Conservation (phyloP, 352 stramenopile genomes). For the Phytophthora litchii region DNA sequence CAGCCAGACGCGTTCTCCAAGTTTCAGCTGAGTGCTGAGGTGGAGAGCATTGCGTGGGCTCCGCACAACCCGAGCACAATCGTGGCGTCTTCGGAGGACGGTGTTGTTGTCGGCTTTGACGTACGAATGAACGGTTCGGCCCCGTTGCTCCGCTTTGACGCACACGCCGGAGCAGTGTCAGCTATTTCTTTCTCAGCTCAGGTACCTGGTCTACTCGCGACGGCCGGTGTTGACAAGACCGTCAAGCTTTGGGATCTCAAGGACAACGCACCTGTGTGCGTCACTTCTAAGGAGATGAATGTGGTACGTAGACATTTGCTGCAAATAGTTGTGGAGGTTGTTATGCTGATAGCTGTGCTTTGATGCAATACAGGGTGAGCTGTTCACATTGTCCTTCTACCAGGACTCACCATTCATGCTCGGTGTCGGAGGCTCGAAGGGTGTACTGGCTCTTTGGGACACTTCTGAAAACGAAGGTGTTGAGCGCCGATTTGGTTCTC, state of each 20-base stretch:
- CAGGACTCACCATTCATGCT: slow-evolving; percentile 90
- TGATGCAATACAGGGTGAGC: slow-evolving; percentile 63
- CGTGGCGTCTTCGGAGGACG: slow-evolving; percentile 95
- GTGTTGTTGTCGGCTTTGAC: slow-evolving; percentile 94
- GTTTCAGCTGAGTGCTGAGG: slow-evolving; percentile 84
- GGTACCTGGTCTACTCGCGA: slow-evolving; percentile 94
- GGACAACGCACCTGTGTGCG: slow-evolving; percentile 70
- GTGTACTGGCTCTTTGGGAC: slow-evolving; percentile 90
- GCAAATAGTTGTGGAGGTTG: background rate
- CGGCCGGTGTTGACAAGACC: slow-evolving; percentile 96
- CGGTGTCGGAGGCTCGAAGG: slow-evolving; percentile 88
- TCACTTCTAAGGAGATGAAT: slow-evolving; percentile 93
- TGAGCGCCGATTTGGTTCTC: slow-evolving; percentile 83
- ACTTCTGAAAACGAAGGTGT: slow-evolving; percentile 87
- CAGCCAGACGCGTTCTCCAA: slow-evolving; percentile 79
- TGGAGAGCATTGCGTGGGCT: slow-evolving; percentile 95
- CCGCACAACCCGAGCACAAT: slow-evolving; percentile 93
- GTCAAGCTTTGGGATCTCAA: slow-evolving; percentile 97
- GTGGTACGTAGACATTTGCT: slow-evolving; percentile 65
- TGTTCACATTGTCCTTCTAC: slow-evolving; percentile 93
- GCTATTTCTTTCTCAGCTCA: slow-evolving; percentile 86
- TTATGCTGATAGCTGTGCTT: slow-evolving; percentile 15
- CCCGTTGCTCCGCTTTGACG: slow-evolving; percentile 93
- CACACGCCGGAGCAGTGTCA: slow-evolving; percentile 89
- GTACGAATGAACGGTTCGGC: slow-evolving; percentile 93